Percentiles rank a stretch among this genome's conserved stretches.
Conservation (phyloP, 257 asterid genomes). For the Capsicum pubescens region DNA sequence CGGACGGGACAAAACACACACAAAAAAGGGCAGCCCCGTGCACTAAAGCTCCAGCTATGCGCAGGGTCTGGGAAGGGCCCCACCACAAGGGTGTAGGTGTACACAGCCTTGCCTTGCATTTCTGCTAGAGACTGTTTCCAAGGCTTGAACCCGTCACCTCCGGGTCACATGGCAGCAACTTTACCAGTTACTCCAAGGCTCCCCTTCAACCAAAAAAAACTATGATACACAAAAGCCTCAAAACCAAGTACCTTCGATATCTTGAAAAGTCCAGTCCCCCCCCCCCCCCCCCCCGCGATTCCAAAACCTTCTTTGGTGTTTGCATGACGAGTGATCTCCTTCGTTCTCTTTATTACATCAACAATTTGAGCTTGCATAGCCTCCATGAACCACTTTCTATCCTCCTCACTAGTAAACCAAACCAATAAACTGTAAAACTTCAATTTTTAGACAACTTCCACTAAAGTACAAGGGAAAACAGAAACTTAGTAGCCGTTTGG, state of each 20-base stretch:
- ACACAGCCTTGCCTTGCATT: too few species aligned
- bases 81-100: too few species aligned
- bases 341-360: conserved; percentile 83
- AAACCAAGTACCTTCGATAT: conserved; percentile 64
- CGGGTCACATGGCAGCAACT: too few species aligned
- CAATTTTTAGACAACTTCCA: background rate
- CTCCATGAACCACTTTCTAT: conserved; percentile 89
- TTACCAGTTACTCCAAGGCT: too few species aligned
- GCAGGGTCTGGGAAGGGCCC: too few species aligned
- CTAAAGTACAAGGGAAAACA: background rate
- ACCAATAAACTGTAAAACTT: background rate
- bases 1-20: background rate
- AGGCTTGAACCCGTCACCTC: too few species aligned
- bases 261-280: conserved; percentile 73
- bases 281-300: conserved; percentile 89
- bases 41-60: too few species aligned
- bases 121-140: too few species aligned
- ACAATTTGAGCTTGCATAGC: conserved; percentile 94
- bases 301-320: conserved; percentile 79
- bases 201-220: too few species aligned
- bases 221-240: background rate
- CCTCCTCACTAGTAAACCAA: conserved; percentile 71
- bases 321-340: conserved; percentile 91
- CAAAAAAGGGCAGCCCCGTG: too few species aligned
- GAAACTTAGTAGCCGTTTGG: background rate